Evolutionary conservation across 2,329 filamentous ascomycete species (phyloP), one percentile per base, ranked within the genome.

Genomic region (Neofusicoccum ribis): DNA sequence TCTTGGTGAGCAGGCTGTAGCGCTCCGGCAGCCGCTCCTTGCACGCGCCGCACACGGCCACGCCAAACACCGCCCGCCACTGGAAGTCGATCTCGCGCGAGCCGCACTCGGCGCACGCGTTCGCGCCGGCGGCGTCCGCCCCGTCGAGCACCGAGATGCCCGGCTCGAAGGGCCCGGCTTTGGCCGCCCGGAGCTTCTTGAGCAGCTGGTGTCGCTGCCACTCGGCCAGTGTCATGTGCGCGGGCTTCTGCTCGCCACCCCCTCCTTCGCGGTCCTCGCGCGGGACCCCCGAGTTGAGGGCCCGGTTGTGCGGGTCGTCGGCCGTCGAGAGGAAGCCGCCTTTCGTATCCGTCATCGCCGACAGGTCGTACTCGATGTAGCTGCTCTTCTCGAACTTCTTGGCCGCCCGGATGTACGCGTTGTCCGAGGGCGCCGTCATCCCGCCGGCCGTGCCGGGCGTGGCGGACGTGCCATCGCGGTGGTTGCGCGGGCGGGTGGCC

Each of bases 331-430:
- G 79, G 78, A 99, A 99, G 0, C 95, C 95, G 68, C 95, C 95
- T 75, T 97, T 97, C 0, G 94, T 98, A 77, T 99, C 95, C 6
- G 90, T 96, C 93, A 99, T 98, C 79, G 94, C 91, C 75, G 91
- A 94, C 79, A 99, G 95, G 77, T 99, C 95, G 80, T 97, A 98
- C 74, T 99, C 95, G 73, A 99, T 93, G 75, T 91, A 98, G 76
- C 76, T 74, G 7, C 72, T 74, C 54, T 95, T 94, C 67, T 91
- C 88, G 70, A 98, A 97, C 73, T 96, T 97, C 72, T 89, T 87
- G 44, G 92, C 91, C 0, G 94, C 90, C 64, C 88, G 88, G 67
- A 75, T 81, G 15, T 82, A 81, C 68, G 84, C 79, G 11, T 73
- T 71, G 2, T 72, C 64, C 1, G 49, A 70, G 1, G 76, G 76